Base-by-base conservation (phyloP, 2,329 filamentous ascomycete genomes). In the Geosmithia flava region DNA sequence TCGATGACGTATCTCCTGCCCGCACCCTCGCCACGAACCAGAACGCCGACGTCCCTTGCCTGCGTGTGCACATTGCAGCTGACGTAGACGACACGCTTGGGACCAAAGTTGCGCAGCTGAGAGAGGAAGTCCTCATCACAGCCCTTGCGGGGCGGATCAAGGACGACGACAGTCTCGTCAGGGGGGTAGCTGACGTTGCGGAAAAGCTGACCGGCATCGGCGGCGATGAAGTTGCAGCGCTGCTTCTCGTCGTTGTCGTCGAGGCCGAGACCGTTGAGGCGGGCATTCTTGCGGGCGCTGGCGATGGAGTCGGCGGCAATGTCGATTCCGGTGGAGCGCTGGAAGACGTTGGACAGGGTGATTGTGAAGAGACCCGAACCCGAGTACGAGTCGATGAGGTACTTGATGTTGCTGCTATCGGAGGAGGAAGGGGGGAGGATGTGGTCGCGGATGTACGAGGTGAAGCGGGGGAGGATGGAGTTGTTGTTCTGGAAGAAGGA, bases 401-500 rank as follows among this genome's bases (percentile, higher is more conserved):
- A 89, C 56, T 83, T 85, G 66, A 95, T 47, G 67, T 66, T 39
- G 50, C 47, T 49, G 56, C 19, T 19, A 40, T 29, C 41, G 16
- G 23, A 16, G n/a, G 43, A 20, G 17, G 39, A 49, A 2, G 74
- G 67, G 0, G 81, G 82, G 2, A 90, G 72, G 58, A 91, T 85
- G 64, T 85, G 78, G 39, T 85, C 74, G 53, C 88, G 85, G 62
- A 97, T 87, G 70, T 94, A 95, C 54, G 80, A 75, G 15, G 89
- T 95, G 67, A 97, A 95, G 16, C 72, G 68, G 29, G 87, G 81
- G 20, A 98, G 82, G 66, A 98, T 97, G 48, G 89, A 94, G 72
- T 97, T 97, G 76, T 98, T 98, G 75, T 98, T 98, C 62, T 98
- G 93, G 78, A 98, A 98, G 71, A 98, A 98, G 47, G 87, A 81